These are phyloP conservation scores for Neoscytalidium dimidiatum DNA, from an alignment of 2,329 filamentous ascomycete species.

Conservation along the genomic window DNA sequence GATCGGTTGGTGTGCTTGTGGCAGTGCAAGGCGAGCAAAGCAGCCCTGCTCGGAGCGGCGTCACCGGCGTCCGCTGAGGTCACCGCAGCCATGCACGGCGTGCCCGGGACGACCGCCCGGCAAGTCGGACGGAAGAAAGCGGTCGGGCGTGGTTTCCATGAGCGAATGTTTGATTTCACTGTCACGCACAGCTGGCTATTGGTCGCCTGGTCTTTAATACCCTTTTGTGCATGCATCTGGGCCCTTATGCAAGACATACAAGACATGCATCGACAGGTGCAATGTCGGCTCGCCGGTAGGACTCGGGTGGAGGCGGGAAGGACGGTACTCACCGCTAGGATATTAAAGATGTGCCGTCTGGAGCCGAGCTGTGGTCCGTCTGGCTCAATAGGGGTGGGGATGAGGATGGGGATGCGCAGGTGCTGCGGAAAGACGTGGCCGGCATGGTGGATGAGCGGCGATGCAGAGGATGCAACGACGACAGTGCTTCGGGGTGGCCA, in stretches of 20 bases:
- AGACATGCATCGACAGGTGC: neutral
- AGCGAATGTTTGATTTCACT: neutral
- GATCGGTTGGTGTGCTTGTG: neutral
- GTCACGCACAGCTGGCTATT: neutral
- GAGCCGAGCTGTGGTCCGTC: conserved; percentile 13
- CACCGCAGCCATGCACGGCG: neutral
- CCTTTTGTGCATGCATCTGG: neutral
- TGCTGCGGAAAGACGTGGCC: conserved; percentile 11
- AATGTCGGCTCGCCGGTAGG: neutral
- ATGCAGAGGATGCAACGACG: neutral
- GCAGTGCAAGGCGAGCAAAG: conserved; percentile 2
- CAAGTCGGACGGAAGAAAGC: neutral
- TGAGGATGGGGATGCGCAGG: conserved; percentile 5
- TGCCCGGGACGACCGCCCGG: neutral
- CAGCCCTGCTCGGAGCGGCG: neutral
- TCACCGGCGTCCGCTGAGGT: neutral
- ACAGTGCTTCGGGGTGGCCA: conserved; percentile 4
- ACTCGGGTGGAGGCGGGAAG: conserved; percentile 5
- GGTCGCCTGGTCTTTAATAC: neutral
- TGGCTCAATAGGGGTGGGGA: conserved; percentile 10
- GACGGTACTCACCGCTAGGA: conserved; percentile 1
- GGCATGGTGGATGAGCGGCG: neutral
- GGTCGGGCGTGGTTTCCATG: neutral
- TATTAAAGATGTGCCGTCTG: conserved; percentile 13
- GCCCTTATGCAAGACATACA: conserved; percentile 4